A percentile compares a stretch with the other conserved stretches of the same genome.
These are phyloP conservation scores for Erodium chrysanthum DNA, from an alignment of 441 rosid species.

Conservation along the genomic window DNA sequence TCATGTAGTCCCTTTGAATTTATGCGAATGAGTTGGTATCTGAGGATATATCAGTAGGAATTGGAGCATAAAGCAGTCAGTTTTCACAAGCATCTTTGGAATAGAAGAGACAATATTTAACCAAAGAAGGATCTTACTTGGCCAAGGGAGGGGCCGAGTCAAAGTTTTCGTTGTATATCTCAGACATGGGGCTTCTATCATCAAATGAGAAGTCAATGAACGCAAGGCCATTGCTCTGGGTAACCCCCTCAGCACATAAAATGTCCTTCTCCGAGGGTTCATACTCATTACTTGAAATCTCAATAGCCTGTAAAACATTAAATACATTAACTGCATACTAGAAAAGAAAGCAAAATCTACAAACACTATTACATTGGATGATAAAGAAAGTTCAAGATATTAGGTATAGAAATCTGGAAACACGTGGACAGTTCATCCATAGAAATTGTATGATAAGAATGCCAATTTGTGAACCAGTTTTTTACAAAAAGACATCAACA, in stretches of 20 bases:
- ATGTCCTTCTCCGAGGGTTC: constrained; percentile 92
- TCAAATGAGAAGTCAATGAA: constrained; percentile 85
- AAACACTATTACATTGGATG: too few species aligned
- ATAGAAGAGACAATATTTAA: neutral
- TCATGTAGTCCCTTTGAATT: constrained; percentile 75
- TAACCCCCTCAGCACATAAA: constrained; percentile 87
- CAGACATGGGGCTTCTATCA: constrained; percentile 88
- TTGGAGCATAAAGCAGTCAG: neutral
- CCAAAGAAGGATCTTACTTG: constrained; percentile 32
- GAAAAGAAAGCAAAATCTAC: too few species aligned
- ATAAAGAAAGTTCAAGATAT: neutral
- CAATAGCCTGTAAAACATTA: constrained; percentile 66
- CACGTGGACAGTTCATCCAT: neutral
- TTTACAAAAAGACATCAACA: too few species aligned
- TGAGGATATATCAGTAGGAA: constrained; percentile 17
- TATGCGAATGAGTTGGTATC: constrained; percentile 82
- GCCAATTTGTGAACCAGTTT: neutral
- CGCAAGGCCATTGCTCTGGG: constrained; percentile 90
- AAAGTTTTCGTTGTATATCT: constrained; percentile 56
- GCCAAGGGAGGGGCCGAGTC: constrained; percentile 53
- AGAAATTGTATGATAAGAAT: neutral
- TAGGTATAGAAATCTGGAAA: neutral
- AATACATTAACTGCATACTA: neutral
- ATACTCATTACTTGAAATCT: constrained; percentile 90
- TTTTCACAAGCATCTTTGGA: neutral